A percentile compares a stretch with the other conserved stretches of the same genome.
Conservation (phyloP, 352 stramenopile species). For the Blastocystis hominis region DNA sequence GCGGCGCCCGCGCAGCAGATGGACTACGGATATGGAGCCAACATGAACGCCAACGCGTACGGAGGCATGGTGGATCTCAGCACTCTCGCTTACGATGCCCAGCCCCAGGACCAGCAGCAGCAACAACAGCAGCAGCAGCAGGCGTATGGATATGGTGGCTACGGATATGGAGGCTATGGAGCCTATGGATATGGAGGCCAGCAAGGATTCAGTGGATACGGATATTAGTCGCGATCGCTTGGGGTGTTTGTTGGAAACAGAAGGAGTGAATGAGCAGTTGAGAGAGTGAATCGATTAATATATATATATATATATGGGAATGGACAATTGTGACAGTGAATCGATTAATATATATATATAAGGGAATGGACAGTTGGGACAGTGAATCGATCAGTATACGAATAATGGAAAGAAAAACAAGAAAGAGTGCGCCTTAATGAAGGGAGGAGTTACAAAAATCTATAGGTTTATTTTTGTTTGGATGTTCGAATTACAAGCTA, state of each 20-base stretch:
- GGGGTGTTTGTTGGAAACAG: constrained; percentile 8
- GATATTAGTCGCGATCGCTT: constrained; percentile 19
- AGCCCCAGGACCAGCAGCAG: not conserved
- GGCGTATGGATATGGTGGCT: not conserved
- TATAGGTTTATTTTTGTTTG: no score
- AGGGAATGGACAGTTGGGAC: no score
- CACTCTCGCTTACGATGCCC: not conserved
- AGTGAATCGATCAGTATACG: no score
- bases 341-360: no score
- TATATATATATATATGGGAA: no score
- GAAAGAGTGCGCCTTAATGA: no score
- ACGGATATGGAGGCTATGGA: not conserved
- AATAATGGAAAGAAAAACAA: no score
- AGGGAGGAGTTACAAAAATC: no score
- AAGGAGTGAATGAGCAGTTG: no score
- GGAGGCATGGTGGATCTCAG: constrained; percentile 38
- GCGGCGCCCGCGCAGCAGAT: not conserved
- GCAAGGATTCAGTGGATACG: constrained; percentile 45
- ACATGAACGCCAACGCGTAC: not conserved
- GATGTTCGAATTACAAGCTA: no score
- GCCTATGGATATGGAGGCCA: constrained; percentile 21
- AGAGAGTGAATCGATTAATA: no score
- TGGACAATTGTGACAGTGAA: no score
- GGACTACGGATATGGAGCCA: constrained; percentile 14
- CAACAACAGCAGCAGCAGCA: not conserved